phyloP scores from a whole-genome alignment of 768 basidiomycete genomes.

The Boletus patriciae region DNA sequence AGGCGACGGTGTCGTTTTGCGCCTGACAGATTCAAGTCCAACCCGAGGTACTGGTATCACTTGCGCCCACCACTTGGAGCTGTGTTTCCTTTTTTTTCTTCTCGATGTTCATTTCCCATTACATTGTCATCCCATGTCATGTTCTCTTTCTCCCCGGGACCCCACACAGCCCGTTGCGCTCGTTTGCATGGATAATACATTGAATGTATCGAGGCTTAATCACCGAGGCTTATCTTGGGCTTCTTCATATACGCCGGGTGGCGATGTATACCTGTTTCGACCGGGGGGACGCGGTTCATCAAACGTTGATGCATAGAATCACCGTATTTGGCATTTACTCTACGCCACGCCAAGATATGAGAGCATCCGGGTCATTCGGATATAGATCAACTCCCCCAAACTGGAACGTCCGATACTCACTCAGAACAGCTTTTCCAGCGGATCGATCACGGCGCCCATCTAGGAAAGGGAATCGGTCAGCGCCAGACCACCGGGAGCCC shows the following conservation, averaged over 20 bases:
- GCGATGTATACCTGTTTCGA: background rate
- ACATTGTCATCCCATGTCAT: background rate
- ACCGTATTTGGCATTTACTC: background rate
- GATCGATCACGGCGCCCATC: constrained; percentile 73
- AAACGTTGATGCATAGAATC: background rate
- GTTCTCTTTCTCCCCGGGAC: background rate
- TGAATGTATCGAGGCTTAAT: constrained; percentile 15
- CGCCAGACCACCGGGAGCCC: background rate
- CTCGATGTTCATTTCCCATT: background rate
- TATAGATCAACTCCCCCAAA: background rate
- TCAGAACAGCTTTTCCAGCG: constrained; percentile 55
- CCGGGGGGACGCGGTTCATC: no score
- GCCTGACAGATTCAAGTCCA: background rate
- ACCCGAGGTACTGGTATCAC: background rate
- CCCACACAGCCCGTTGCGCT: background rate
- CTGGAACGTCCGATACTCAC: constrained; percentile 12
- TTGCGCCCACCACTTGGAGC: background rate
- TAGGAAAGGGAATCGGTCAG: constrained; percentile 27
- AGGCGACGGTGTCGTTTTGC: background rate
- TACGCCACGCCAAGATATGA: background rate
- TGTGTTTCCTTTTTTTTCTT: constrained; percentile 3
- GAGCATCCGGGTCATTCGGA: background rate
- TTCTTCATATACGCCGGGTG: constrained; percentile 7
- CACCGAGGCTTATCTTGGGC: constrained; percentile 6
- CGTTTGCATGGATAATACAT: background rate